Base-by-base conservation (phyloP, 768 basidiomycete genomes). In the Favolaschia claudopus region DNA sequence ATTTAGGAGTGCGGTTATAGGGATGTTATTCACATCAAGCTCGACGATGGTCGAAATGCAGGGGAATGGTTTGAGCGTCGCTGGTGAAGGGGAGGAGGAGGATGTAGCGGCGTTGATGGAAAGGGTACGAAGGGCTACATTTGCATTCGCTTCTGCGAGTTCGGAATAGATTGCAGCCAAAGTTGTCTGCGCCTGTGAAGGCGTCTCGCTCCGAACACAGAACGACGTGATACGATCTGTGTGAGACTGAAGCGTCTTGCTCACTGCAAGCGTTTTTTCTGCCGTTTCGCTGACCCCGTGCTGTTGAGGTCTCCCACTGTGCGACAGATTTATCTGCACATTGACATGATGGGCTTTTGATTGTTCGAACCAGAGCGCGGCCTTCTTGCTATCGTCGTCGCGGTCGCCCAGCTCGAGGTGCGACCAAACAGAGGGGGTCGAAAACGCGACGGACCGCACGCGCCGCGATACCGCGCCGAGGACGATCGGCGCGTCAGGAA, bases 401-500 rank as follows among this genome's bases (percentile, higher is more conserved):
- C 47, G 32, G 25, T 61, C 67, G 31, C 50, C 32, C 24, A 78
- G 64, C 14, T 56, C 52, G 24, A 77, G 67, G 8, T 65, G 56
- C 17, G 60, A 67, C 77, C 78, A 78, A 5, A 62, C 67, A 2
- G 58, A 50, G 0, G 77, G 78, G 4, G 76, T 76, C 22, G 57
- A 59, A 25, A 65, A 62, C 15, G 69, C 67, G 52, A 73, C 63
- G 24, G 48, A 48, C 34, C 70, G 69, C 46, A 77, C 77, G 7
- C 61, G 56, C 10, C 55, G 66, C 33, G 72, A 76, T 5, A 78
- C 75, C 20, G 46, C 39, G 32, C 69, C 68, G 34, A 79, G 65
- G n/a, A 70, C 28, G 33, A 75, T 52, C 0, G 77, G 77, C n/a
- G 72, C 70, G 63, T 76, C 71, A 19, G 75, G 67, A 44, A 59